Evolutionary conservation across 2,329 filamentous ascomycete genomes (phyloP).

Genomic region (Onygenales sp.): DNA sequence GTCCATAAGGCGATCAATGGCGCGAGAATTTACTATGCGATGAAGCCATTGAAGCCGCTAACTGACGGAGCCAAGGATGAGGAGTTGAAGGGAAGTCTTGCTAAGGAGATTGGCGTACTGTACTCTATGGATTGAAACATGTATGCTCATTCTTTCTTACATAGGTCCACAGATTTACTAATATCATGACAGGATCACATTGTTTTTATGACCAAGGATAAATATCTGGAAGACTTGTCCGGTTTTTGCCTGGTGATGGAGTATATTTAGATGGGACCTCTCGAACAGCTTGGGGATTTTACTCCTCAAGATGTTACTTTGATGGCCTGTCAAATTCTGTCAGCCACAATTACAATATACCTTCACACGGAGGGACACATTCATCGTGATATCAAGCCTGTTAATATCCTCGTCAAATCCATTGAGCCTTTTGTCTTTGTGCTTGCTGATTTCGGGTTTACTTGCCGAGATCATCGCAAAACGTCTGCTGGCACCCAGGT

Average conservation of each 20-base stretch:
- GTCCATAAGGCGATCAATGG: background rate
- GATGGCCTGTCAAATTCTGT: background rate
- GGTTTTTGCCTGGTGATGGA: background rate
- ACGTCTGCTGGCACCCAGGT: background rate
- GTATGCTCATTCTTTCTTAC: background rate
- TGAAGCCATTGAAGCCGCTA: background rate
- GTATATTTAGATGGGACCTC: background rate
- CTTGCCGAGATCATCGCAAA: background rate
- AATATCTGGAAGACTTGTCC: background rate
- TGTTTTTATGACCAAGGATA: background rate
- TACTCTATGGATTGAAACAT: background rate
- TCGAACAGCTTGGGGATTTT: background rate
- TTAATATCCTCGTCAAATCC: constrained; percentile 6
- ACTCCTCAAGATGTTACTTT: background rate
- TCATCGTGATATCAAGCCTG: constrained; percentile 8
- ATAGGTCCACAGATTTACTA: background rate
- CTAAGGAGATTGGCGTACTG: background rate
- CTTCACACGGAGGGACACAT: constrained; percentile 1
- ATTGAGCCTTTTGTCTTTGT: background rate
- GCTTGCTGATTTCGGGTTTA: constrained; percentile 7
- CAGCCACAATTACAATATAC: background rate
- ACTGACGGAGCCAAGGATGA: background rate
- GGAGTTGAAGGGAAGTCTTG: background rate
- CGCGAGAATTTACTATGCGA: background rate
- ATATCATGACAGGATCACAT: background rate